phyloP scores from a whole-genome alignment of 352 stramenopile genomes.

The Phytophthora hybrid region DNA sequence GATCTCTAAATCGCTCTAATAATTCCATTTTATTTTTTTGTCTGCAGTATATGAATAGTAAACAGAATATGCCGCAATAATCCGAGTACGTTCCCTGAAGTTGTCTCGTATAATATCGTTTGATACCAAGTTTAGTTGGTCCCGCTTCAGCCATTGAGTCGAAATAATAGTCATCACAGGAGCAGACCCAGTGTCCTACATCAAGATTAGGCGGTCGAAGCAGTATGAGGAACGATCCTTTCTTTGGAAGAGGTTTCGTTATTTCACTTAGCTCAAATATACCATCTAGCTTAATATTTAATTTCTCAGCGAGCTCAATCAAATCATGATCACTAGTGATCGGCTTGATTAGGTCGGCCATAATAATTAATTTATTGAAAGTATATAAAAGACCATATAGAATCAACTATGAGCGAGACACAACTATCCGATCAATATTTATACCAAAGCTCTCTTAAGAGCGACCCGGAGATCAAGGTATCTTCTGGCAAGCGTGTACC shows the following conservation, averaged over 20 bases:
- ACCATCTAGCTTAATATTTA: not conserved
- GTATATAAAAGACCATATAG: not conserved
- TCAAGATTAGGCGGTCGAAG: not conserved
- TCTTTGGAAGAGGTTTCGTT: not conserved
- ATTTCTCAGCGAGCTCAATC: not conserved
- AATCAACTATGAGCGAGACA: not conserved
- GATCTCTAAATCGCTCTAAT: too few relatives aligned
- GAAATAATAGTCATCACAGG: not conserved
- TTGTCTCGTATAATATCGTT: conserved; percentile 19
- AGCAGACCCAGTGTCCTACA: not conserved
- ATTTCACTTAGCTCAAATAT: not conserved
- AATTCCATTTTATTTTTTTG: too few relatives aligned
- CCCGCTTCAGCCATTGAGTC: not conserved
- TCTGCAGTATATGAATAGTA: too few relatives aligned
- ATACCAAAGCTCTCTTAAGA: not conserved
- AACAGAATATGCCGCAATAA: too few relatives aligned
- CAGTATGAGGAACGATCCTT: not conserved
- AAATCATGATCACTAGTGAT: not conserved
- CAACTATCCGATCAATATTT: not conserved
- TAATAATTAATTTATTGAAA: too few relatives aligned
- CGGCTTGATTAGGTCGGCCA: too few relatives aligned
- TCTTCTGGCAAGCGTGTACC: not conserved
- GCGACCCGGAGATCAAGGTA: not conserved
- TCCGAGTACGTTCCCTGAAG: too few relatives aligned
- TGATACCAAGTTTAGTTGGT: not conserved